Evolutionary conservation across 192 early-diverging fungal species (phyloP), one percentile per base, ranked within the genome.

Genomic region (Lobosporangium transversale): DNA sequence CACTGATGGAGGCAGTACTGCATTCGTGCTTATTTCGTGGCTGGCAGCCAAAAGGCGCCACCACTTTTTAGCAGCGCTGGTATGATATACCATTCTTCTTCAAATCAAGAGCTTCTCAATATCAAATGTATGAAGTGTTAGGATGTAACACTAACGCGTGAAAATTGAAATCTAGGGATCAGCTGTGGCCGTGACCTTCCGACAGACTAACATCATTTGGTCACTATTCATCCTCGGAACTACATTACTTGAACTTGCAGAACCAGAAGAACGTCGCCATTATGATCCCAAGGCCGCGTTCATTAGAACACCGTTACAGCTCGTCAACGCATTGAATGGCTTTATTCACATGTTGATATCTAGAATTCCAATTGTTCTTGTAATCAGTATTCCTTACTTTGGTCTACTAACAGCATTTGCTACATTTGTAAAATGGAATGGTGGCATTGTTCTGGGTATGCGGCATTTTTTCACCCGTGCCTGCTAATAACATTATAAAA

Each of bases 171-270:
- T 9, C 20, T 47, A 78, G 66, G 53, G 26, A 24, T 70, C 80
- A 27, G 66, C 67, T 2, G 30, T 81, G 1, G 81, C 90, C 24
- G 63, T 93, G 27, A 83, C 86, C 48, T 92, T 95, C 78, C 85
- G 97, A 12, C 97, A 99, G 71, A 99, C 96, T 26, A 99, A 99
- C 71, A 89, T 91, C 18, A 83, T 97, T 0, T 99, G 97, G 97
- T 76, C 91, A 11, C 75, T 81, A 18, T 93, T 97, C 66, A 84
- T 91, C 26, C 83, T 89, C 24, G 87, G 84, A 8, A 62, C 76
- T 11, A 51, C 80, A 2, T 56, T 83, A 0, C 51, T 86, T 17
- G 70, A 83, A 29, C 70, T 70, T 9, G 30, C 56, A 8, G 55
- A 17, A n/a, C 21, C 36, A 18, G 4, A 42, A 2, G 62, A 79